Evolutionary conservation across 495 filamentous ascomycete genomes (phyloP).

Genomic region (Venustampulla echinocandica): DNA sequence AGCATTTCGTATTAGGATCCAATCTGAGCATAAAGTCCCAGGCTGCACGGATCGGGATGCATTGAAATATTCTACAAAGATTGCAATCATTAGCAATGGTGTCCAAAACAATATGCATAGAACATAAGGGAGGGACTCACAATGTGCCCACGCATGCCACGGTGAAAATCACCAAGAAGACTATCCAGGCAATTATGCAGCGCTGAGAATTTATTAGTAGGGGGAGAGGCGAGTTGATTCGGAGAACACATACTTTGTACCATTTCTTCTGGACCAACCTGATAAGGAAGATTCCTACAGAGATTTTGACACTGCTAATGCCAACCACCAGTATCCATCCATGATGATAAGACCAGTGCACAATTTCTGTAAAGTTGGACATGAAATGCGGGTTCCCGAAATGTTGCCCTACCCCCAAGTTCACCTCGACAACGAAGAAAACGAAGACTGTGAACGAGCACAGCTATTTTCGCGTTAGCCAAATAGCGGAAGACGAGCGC

Average conservation of each 20-base stretch:
- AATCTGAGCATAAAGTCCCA: slow-evolving; percentile 22
- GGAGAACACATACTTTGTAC: slow-evolving; percentile 22
- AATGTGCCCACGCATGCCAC: slow-evolving; percentile 28
- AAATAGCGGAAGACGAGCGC: slow-evolving; percentile 11
- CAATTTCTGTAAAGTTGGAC: slow-evolving; percentile 21
- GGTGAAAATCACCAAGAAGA: slow-evolving; percentile 27
- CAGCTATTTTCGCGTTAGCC: background rate
- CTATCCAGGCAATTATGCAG: slow-evolving; percentile 14
- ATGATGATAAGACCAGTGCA: slow-evolving; percentile 32
- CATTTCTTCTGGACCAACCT: slow-evolving; percentile 26
- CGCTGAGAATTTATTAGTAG: background rate
- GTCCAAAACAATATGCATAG: background rate
- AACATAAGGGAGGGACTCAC: slow-evolving; percentile 1
- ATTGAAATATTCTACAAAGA: slow-evolving; percentile 22
- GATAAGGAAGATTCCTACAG: slow-evolving; percentile 25
- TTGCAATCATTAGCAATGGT: background rate
- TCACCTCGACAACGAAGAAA: slow-evolving; percentile 20
- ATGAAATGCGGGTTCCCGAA: slow-evolving; percentile 22
- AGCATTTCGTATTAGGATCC: slow-evolving; percentile 21
- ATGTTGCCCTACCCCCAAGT: slow-evolving; percentile 32
- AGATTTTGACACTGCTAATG: slow-evolving; percentile 17
- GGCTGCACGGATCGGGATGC: slow-evolving; percentile 25
- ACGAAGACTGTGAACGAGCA: background rate
- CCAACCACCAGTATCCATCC: slow-evolving; percentile 21
- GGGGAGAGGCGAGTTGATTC: background rate